Base-by-base conservation (phyloP, 1,139 yeast genomes). In the Zygosaccharomyces pseudobailii region DNA sequence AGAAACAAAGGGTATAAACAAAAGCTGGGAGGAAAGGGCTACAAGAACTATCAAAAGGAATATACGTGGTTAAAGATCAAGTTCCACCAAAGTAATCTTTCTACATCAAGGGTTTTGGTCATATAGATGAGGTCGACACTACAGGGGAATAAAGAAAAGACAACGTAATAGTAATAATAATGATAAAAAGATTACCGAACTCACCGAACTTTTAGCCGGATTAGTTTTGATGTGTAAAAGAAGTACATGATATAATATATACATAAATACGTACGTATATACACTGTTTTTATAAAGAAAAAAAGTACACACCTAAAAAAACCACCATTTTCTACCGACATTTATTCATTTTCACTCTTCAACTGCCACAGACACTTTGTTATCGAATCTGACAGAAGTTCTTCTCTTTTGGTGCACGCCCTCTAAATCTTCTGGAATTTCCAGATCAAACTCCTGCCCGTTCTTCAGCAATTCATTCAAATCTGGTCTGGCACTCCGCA, bases 341-440 rank as follows among this genome's bases (percentile, higher is more conserved):
- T 13, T 21, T 17, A 22, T 20, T 19, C 20, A 9, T n/a, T 20
- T 41, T 51, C 50, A 55, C 46, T 62, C 67, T 47, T 69, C 70
- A 1, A 65, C 65, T 4, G 75, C 76, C 25, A 77, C 71, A 31
- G 73, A 65, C 3, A 82, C 87, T 53, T 76, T 75, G 54, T 80
- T 84, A 54, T 83, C 87, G 59, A 85, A 85, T 50, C 89, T 71
- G 3, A 85, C 92, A 5, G 88, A 82, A 57, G 84, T 83, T 55
- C 89, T 70, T 65, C 90, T 74, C 51, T 61, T 61, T 21, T 53
- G 55, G 17, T 66, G 66, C 6, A 56, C 54, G 6, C 34, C 33
- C 1, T 59, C 57, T 4, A 76, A 63, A 21, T 53, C 55, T 1
- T 62, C 62, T 2, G 82, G 82, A 2, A 71, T 61, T 8, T 67